These are phyloP conservation scores for Digitaria exilis DNA, from an alignment of 202 grass and related monocot species.

Conservation along the genomic window DNA sequence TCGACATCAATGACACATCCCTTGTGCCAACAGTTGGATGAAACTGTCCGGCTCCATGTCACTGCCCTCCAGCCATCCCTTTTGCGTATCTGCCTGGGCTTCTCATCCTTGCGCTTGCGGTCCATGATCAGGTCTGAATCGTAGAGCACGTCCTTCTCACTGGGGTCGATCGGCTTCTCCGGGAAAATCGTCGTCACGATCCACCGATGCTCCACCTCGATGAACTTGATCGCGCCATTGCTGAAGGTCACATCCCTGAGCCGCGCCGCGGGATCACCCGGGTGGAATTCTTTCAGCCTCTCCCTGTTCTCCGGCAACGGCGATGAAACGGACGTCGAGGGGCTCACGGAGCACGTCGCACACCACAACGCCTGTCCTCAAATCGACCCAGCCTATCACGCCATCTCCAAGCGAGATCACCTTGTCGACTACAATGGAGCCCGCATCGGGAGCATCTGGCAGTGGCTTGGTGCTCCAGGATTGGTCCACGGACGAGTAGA, in stretches of 20 bases:
- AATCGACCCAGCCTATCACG: not conserved
- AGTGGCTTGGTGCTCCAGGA: not conserved
- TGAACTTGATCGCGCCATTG: conserved; percentile 26
- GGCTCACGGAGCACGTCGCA: not conserved
- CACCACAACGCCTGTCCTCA: not conserved
- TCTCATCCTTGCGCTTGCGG: not conserved
- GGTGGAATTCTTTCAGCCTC: not conserved
- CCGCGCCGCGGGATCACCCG: not conserved
- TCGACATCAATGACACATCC: not conserved
- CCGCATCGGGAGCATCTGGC: not conserved
- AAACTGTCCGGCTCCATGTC: conserved; percentile 13
- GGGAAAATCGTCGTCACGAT: not conserved
- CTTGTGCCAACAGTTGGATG: conserved; percentile 6
- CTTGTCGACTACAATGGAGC: not conserved
- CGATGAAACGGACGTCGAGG: not conserved
- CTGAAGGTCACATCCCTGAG: not conserved
- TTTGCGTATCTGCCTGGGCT: not conserved
- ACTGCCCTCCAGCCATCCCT: conserved; percentile 2
- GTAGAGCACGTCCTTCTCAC: not conserved
- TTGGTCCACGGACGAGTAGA: not conserved
- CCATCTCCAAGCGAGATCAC: not conserved
- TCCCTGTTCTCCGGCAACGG: not conserved
- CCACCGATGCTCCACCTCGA: conserved; percentile 7
- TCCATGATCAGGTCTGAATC: conserved; percentile 24
- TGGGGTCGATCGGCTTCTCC: conserved; percentile 1